phyloP scores from a whole-genome alignment of 2,329 filamentous ascomycete genomes.

The Hymenoscyphus salicellus region DNA sequence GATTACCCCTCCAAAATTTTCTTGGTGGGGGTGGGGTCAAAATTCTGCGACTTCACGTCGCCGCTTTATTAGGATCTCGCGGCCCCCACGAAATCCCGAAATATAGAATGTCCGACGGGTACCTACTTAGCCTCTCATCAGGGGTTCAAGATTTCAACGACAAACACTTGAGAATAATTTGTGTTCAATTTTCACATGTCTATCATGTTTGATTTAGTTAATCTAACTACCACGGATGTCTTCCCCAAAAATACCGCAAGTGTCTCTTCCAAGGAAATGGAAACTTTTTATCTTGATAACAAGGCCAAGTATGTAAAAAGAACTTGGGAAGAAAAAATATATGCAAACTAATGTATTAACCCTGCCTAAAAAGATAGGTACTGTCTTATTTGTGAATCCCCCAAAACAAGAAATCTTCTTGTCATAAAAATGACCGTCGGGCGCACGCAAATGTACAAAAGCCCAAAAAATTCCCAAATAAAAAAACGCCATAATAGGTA shows the following conservation, averaged over 20 bases:
- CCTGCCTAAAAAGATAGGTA: background rate
- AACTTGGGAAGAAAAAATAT: background rate
- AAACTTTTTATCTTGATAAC: background rate
- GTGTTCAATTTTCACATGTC: background rate
- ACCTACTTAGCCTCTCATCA: background rate
- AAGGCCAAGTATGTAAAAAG: background rate
- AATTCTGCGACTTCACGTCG: background rate
- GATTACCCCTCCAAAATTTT: background rate
- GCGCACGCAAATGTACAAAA: background rate
- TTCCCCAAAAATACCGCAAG: background rate
- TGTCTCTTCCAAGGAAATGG: background rate
- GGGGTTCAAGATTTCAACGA: background rate
- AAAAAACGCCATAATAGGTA: slow-evolving; percentile 9
- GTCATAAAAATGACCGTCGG: background rate
- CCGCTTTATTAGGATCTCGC: background rate
- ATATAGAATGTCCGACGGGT: background rate
- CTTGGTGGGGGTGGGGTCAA: background rate
- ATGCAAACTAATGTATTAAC: background rate
- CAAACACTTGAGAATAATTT: background rate
- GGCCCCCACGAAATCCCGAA: background rate
- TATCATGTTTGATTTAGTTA: background rate
- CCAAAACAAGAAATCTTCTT: background rate
- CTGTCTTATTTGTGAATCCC: background rate
- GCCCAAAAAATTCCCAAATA: background rate
- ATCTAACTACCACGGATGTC: background rate